These are phyloP conservation scores for Penium margaritaceum DNA, from an alignment of 139 green algal genomes.

Conservation along the genomic window DNA sequence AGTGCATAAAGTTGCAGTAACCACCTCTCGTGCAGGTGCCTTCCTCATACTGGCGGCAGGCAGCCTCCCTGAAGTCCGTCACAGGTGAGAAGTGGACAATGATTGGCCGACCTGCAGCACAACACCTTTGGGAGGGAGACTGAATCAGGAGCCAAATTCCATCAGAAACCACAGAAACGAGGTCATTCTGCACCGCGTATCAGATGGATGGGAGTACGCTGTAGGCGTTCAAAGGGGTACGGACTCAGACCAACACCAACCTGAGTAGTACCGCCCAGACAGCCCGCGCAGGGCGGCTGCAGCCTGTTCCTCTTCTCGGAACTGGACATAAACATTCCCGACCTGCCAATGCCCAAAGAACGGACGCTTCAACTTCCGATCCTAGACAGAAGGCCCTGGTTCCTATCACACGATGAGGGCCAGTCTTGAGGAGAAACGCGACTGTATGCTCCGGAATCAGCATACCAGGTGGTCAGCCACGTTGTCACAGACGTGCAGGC, in stretches of 20 bases:
- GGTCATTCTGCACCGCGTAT: too few species aligned
- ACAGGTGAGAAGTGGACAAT: slow-evolving; percentile 89
- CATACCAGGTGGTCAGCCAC: slow-evolving; percentile 91
- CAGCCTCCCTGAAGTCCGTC: slow-evolving; percentile 89
- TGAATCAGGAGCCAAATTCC: too few species aligned
- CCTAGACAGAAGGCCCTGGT: too few species aligned
- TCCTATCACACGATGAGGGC: too few species aligned
- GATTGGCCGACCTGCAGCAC: slow-evolving; percentile 80
- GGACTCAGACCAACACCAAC: too few species aligned
- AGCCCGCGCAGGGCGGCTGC: slow-evolving; percentile 61
- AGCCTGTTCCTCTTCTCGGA: slow-evolving; percentile 77
- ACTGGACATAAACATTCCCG: slow-evolving; percentile 78
- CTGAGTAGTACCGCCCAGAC: slow-evolving; percentile 49
- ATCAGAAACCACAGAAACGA: too few species aligned
- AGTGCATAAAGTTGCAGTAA: slow-evolving; percentile 99
- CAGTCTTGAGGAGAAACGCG: too few species aligned
- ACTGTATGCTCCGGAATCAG: too few species aligned
- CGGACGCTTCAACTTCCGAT: too few species aligned
- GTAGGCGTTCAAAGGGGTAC: not conserved
- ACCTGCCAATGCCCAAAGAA: too few species aligned
- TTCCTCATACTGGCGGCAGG: slow-evolving; percentile 89
- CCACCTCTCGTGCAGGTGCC: slow-evolving; percentile 90
- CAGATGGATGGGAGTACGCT: too few species aligned
- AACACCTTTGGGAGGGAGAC: too few species aligned
- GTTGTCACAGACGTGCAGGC: slow-evolving; percentile 96